These are phyloP conservation scores for Phaseolus coccineus DNA, from an alignment of 331 rosid species.

Conservation along the genomic window DNA sequence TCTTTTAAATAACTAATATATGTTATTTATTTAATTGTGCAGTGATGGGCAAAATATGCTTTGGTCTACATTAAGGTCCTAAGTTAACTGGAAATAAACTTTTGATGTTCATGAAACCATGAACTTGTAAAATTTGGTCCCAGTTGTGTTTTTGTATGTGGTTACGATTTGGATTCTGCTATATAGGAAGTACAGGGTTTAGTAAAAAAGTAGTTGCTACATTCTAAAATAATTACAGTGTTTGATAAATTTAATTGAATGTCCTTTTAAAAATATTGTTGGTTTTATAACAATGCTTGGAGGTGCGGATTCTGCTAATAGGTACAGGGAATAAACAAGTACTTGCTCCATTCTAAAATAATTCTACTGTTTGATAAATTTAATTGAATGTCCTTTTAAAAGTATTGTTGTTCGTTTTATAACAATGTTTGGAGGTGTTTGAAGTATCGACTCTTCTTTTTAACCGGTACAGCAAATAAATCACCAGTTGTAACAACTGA, in stretches of 20 bases:
- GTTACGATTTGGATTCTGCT: background rate
- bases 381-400: background rate
- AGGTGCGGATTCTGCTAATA: background rate
- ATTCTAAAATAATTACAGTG: slow-evolving; percentile 12
- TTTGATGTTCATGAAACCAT: slow-evolving; percentile 16
- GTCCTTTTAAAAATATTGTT: background rate
- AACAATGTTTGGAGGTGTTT: background rate
- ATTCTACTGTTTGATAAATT: slow-evolving; percentile 1
- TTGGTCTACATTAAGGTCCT: background rate
- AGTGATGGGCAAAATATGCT: background rate
- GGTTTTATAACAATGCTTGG: background rate
- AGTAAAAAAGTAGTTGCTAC: background rate
- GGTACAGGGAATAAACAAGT: background rate
- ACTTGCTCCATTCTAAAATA: slow-evolving; percentile 14
- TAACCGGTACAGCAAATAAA: too few relatives aligned
- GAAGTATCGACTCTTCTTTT: too few relatives aligned
- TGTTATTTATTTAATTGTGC: background rate
- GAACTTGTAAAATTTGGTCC: background rate
- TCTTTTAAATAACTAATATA: slow-evolving; percentile 1
- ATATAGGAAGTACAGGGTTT: background rate
- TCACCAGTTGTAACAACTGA: too few relatives aligned
- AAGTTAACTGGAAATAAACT: background rate
- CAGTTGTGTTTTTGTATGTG: slow-evolving; percentile 4
- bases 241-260: background rate
- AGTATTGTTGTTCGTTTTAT: background rate